A percentile compares a stretch with the other conserved stretches of the same genome.
These are phyloP conservation scores for Gaultheria prostrata DNA, from an alignment of 148 eudicot genomes.

Conservation along the genomic window DNA sequence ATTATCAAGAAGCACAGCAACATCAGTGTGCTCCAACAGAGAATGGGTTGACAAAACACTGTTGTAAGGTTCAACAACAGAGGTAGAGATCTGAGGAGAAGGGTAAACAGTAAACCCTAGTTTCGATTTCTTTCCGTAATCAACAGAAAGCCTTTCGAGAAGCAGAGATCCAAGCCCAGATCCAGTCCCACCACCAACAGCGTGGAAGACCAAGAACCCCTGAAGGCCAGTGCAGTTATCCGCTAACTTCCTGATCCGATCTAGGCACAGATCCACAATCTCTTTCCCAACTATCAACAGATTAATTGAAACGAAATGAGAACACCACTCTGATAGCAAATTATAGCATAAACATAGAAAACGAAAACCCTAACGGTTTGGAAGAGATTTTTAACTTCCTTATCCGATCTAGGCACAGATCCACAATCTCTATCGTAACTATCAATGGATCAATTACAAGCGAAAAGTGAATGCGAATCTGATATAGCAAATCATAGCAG, in stretches of 20 bases:
- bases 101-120: constrained; percentile 16
- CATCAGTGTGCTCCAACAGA: constrained; percentile 18
- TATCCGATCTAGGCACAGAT: too few relatives aligned
- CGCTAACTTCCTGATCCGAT: constrained; percentile 16
- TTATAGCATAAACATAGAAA: neutral
- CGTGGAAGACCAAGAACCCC: constrained; percentile 18
- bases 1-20: constrained; percentile 13
- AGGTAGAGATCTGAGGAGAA: constrained; percentile 16
- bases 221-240: constrained; percentile 20
- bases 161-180: constrained; percentile 19
- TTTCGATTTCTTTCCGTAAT: constrained; percentile 17
- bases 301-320: too few relatives aligned
- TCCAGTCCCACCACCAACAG: constrained; percentile 19
- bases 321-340: neutral
- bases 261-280: constrained; percentile 19
- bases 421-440: too few relatives aligned
- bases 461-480: too few relatives aligned
- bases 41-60: constrained; percentile 16
- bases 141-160: constrained; percentile 5
- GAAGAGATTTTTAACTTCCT: too few relatives aligned
- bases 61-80: constrained; percentile 18
- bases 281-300: constrained; percentile 13
- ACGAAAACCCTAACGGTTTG: too few relatives aligned
- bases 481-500: neutral
- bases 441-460: too few relatives aligned